A percentile compares a stretch with the other conserved stretches of the same genome.
Conservation (phyloP, 257 asterid genomes). For the Plantago ovata region DNA sequence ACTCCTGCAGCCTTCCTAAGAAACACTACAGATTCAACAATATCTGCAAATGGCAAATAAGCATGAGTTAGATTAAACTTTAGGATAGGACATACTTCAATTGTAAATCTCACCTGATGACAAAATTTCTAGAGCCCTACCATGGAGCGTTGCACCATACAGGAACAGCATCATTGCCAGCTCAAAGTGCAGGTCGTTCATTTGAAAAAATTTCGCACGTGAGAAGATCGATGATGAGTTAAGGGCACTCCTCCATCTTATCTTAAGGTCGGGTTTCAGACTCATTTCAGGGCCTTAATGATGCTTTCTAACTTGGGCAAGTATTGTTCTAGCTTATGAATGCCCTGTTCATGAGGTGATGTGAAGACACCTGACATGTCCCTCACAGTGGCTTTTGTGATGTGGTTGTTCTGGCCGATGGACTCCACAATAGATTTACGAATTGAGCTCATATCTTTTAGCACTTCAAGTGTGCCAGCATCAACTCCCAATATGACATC, state of each 20-base stretch:
- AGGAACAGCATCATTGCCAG: conserved; percentile 51
- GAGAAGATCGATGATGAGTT: conserved; percentile 33
- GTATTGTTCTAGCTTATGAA: conserved; percentile 61
- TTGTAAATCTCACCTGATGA: conserved; percentile 31
- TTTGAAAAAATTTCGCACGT: conserved; percentile 40
- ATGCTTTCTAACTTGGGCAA: conserved; percentile 58
- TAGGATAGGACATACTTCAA: neutral
- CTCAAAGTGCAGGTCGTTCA: conserved; percentile 42
- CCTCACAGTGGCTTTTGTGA: conserved; percentile 62
- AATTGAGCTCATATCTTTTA: conserved; percentile 58
- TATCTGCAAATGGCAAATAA: conserved; percentile 35
- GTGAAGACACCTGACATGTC: conserved; percentile 78
- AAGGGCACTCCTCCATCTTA: conserved; percentile 61
- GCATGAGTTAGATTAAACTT: neutral
- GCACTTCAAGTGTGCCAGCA: conserved; percentile 53
- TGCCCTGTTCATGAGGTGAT: conserved; percentile 54
- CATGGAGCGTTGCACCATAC: conserved; percentile 52
- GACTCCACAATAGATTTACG: conserved; percentile 55
- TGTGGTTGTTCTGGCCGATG: conserved; percentile 34
- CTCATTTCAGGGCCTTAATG: conserved; percentile 32
- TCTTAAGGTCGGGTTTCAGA: conserved; percentile 37
- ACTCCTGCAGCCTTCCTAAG: conserved; percentile 76
- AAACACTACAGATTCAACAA: conserved; percentile 55
- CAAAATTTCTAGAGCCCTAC: conserved; percentile 44
- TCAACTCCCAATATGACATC: no score